Base-by-base conservation (phyloP, 2,329 filamentous ascomycete genomes). In the Pseudogymnoascus verrucosus region DNA sequence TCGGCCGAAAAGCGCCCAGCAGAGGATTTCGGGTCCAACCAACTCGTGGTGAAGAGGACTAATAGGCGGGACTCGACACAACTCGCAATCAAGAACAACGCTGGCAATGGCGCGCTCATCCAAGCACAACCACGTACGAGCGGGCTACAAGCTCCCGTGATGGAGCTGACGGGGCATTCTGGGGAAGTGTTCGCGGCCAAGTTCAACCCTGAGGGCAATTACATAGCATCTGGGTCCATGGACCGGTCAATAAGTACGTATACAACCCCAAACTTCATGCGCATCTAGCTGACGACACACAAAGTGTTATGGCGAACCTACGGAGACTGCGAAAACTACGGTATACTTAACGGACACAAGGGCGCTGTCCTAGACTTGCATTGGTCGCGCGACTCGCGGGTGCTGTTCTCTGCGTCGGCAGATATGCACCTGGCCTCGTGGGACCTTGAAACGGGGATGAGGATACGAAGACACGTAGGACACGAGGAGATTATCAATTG, bases 401-500 rank as follows among this genome's bases (percentile, higher is more conserved):
- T 93, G 44, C 76, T 99, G 61, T 98, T 93, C 73, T 95, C 93
- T 6, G 93, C 93, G 51, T 96, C 93, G 36, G 93, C 95, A 68
- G 95, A 99, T 74, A 93, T 87, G 84, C 91, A 93, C 69, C 82
- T 98, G 31, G 93, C 93, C 40, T 96, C 91, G 74, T 99, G 93
- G 93, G 93, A 99, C 72, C 78, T 96, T 44, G 93, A 95, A 68
- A 93, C 91, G 0, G 93, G 93, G n/a, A 84, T 89, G 68, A 86
- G 95, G 72, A 96, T 98, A 82, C 89, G 95, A 67, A 85, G 91
- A 72, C 96, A 99, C 72, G 80, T 92, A 10, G 95, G 95, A 0
- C 95, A 99, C 73, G 93, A 97, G 71, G 93, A 97, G 74, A 84
- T 97, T n/a, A 88, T 99, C 78, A 99, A 98, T 76, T 85, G 89